Base-by-base conservation (phyloP, 176 grass and related monocot genomes). In the Carex kokanica region DNA sequence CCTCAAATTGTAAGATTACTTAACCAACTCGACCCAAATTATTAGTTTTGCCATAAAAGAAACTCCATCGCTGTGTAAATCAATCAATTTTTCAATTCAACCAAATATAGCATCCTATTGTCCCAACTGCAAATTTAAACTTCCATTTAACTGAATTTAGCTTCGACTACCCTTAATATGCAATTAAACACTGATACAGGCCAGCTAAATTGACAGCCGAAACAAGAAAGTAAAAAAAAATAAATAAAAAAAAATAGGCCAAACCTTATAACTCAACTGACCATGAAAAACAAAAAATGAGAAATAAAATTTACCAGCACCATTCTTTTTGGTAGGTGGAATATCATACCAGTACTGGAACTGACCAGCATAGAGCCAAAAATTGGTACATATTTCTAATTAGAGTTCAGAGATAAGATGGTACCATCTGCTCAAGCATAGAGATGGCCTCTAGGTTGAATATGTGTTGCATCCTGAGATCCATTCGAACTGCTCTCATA, bases 381-480 rank as follows among this genome's bases (percentile, higher is more conserved):
- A 40, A 11, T 5, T 21, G 8, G n/a, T 41, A 38, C 57, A 54
- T 25, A 40, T 62, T 63, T 81, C 10, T 13, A 12, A 20, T 20
- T 36, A 41, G 10, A 73, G 4, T 54, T 58, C 8, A 82, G 41
- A 68, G 2, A 27, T 60, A 23, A 21, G 53, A 53, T 38, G 23
- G 4, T 98, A 98, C 95, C 95, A 98, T 98, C 85, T 98, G 91
- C 40, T 98, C 92, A 79, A 98, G 92, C 95, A 98, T 98, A 62
- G 90, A 82, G 84, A 98, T 95, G 81, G 92, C 84, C 53, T 93
- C 84, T 59, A 23, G 49, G 60, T 94, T 93, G 88, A 95, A 98
- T 45, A 93, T 93, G 64, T 98, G 95, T 66, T 98, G 95, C 95
- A 98, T 98, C 82, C 95, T 90, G 79, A 98, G 95, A 84, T 98